Evolutionary conservation across 1,139 yeast genomes (phyloP).

Genomic region (Wickerhamiella pararugosa): DNA sequence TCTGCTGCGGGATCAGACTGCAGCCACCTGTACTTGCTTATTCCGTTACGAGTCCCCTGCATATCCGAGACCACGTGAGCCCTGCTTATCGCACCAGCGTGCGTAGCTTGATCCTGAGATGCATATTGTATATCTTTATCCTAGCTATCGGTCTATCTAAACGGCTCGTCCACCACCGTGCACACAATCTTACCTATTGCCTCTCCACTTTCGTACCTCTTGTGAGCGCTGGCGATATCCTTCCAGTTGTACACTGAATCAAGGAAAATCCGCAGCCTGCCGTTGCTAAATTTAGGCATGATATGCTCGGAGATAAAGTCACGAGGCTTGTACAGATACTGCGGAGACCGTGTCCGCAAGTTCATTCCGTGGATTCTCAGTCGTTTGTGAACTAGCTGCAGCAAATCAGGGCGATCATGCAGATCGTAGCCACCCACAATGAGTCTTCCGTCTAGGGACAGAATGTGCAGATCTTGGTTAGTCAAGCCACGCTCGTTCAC

Average conservation of each 20-base stretch:
- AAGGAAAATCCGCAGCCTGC: conserved; percentile 17
- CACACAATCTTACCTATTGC: conserved; percentile 24
- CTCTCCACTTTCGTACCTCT: conserved; percentile 19
- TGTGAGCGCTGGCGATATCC: conserved; percentile 22
- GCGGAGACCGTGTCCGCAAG: conserved; percentile 19
- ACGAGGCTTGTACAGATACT: conserved; percentile 18
- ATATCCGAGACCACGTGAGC: too few species aligned
- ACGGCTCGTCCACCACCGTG: conserved; percentile 9
- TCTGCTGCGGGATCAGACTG: too few species aligned
- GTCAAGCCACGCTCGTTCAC: conserved; percentile 24
- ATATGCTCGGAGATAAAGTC: conserved; percentile 17
- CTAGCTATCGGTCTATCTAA: neutral
- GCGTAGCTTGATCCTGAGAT: too few species aligned
- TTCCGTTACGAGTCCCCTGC: too few species aligned
- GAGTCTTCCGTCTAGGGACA: conserved; percentile 20
- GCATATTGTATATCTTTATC: too few species aligned
- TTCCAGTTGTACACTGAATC: conserved; percentile 19
- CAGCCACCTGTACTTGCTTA: too few species aligned
- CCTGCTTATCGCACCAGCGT: too few species aligned
- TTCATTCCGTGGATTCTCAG: conserved; percentile 22
- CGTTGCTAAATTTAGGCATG: conserved; percentile 18
- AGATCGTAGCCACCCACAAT: conserved; percentile 20
- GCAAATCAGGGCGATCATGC: conserved; percentile 16
- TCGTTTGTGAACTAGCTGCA: conserved; percentile 18
- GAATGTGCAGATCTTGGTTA: conserved; percentile 17